Base-by-base conservation (phyloP, 2,329 filamentous ascomycete genomes). In the Colletotrichum sidae region DNA sequence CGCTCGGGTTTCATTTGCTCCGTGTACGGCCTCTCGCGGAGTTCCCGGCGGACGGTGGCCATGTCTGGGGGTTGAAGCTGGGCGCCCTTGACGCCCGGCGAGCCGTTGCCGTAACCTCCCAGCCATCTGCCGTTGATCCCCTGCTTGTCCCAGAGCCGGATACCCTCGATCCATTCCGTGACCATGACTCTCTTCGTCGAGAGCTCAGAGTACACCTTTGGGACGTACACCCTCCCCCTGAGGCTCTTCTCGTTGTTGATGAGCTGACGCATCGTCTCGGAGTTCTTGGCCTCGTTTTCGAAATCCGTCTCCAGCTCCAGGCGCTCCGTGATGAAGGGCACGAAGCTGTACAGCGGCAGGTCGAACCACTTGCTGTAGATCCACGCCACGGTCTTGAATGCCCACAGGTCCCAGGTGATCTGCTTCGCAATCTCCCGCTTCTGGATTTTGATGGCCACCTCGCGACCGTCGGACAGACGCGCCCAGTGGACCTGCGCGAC, bases 401-500 rank as follows among this genome's bases (percentile, higher is more conserved):
- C 91, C 94, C 94, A 97, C 56, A 99, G 77, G 83, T 99, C 96
- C 94, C 94, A 97, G 5, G 90, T 89, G 42, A 97, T 92, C 80
- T 98, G 96, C 74, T 91, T 89, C 17, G 88, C 89, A 75, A 99
- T 98, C 83, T 97, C 95, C 55, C 90, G 87, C 81, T 98, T 99
- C 82, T 99, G 96, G 5, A 99, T 90, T 82, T 99, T 99, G 75
- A 99, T 87, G 2, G 96, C 96, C 25, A 98, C 92, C 81, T 97
- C 94, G 52, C 93, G 85, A 0, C 96, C 96, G 79, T 98, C 95
- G 3, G 88, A 80, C 61, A 98, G 78, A 66, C 90, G 84, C 8
- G 96, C 96, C 94, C 95, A 97, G 76, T 98, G 96, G 2, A 99
- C 96, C 79, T 98, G 96, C 1, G 96, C 96, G 8, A 99, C 95